Evolutionary conservation across 2,329 filamentous ascomycete genomes (phyloP).

Genomic region (Fusarium goolgardi): DNA sequence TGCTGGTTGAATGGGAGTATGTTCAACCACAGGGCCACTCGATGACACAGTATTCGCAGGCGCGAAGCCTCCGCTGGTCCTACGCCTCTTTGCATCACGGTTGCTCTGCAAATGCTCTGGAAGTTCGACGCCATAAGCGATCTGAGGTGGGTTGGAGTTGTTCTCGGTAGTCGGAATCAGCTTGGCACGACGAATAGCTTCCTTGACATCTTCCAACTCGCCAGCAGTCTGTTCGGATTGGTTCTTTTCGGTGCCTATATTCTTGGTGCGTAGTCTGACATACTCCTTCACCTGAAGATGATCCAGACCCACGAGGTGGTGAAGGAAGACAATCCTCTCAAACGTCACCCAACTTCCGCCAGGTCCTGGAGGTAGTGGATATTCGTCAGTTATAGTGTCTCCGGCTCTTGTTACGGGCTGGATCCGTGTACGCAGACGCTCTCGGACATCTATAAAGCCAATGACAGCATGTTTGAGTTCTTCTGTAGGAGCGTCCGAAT

Average conservation of each 20-base stretch:
- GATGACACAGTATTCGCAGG: constrained; percentile 49
- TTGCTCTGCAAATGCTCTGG: constrained; percentile 57
- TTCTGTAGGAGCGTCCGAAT: constrained; percentile 63
- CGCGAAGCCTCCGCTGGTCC: constrained; percentile 54
- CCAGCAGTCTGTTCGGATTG: constrained; percentile 54
- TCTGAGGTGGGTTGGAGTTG: constrained; percentile 54
- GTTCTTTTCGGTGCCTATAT: constrained; percentile 53
- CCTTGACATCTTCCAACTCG: constrained; percentile 58
- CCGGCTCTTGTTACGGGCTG: constrained; percentile 62
- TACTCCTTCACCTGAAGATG: constrained; percentile 72
- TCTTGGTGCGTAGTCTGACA: constrained; percentile 64
- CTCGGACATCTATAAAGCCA: constrained; percentile 71
- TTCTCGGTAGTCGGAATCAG: constrained; percentile 59
- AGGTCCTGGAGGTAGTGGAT: constrained; percentile 66
- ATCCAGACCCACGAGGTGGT: constrained; percentile 66
- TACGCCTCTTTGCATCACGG: constrained; percentile 62
- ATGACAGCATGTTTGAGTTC: constrained; percentile 68
- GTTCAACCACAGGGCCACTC: constrained; percentile 40
- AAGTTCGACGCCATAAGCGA: constrained; percentile 64
- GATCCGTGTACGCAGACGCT: constrained; percentile 70
- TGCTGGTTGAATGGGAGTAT: constrained; percentile 40
- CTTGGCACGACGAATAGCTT: constrained; percentile 60
- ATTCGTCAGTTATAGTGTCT: constrained; percentile 58
- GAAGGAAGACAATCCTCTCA: constrained; percentile 68
- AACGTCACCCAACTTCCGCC: constrained; percentile 74